Evolutionary conservation across 306 rosid species (phyloP).

Genomic region (Pyrus communis): DNA sequence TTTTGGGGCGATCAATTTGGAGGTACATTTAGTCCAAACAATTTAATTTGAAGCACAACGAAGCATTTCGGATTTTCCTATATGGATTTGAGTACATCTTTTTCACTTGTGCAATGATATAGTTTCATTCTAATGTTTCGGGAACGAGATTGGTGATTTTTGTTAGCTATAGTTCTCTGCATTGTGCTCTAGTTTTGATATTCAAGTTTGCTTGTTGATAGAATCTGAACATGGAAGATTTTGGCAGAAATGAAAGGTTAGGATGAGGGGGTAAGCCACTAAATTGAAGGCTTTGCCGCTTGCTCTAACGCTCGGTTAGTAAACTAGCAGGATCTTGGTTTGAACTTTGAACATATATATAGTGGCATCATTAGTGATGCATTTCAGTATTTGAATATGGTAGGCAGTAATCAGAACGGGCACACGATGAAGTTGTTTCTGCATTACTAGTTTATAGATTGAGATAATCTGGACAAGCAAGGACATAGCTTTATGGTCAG

Average conservation of each 20-base stretch:
- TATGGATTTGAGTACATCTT: background rate
- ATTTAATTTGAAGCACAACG: background rate
- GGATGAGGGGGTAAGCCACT: background rate
- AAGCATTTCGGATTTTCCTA: background rate
- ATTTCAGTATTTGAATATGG: background rate
- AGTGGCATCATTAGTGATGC: background rate
- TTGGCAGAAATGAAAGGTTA: background rate
- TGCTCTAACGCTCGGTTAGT: background rate
- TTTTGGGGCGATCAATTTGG: slow-evolving; percentile 70
- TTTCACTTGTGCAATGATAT: background rate
- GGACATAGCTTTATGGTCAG: background rate
- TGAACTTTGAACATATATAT: background rate
- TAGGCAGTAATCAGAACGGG: background rate
- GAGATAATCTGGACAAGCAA: background rate
- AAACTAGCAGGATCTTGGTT: background rate
- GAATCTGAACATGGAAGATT: background rate
- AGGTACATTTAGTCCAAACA: slow-evolving; percentile 31
- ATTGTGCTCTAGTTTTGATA: background rate
- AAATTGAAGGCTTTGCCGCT: background rate
- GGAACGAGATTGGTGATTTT: background rate
- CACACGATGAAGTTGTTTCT: background rate
- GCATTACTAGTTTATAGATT: background rate
- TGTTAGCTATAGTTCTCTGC: background rate
- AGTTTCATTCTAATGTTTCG: background rate
- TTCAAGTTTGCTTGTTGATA: background rate